Evolutionary conservation across 2,329 filamentous ascomycete species (phyloP).

Genomic region (Zymoseptoria brevis): DNA sequence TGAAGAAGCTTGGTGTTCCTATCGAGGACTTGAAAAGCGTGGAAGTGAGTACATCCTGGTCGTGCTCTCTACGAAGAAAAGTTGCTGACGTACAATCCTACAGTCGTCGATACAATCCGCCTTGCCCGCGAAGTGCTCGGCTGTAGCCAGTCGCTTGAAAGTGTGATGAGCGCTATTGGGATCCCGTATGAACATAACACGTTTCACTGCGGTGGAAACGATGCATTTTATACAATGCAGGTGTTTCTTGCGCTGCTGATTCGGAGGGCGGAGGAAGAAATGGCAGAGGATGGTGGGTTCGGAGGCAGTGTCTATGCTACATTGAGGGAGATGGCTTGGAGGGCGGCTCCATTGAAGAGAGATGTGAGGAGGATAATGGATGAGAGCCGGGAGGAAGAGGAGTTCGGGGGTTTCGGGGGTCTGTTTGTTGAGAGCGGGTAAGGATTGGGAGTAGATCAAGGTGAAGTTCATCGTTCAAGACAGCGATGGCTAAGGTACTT

Average conservation of each 20-base stretch:
- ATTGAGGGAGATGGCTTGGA: not conserved
- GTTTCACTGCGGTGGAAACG: constrained; percentile 1
- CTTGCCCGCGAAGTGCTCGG: not conserved
- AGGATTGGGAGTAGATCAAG: too few species aligned
- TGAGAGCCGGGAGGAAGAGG: not conserved
- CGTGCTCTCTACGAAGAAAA: not conserved
- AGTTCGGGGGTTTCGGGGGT: not conserved
- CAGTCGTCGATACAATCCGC: not conserved
- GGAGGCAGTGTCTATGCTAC: not conserved
- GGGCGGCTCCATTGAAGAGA: not conserved
- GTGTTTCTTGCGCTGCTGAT: not conserved
- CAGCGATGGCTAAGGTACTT: too few species aligned
- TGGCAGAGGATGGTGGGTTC: too few species aligned
- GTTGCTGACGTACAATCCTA: not conserved
- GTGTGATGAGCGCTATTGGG: not conserved
- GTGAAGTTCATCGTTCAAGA: too few species aligned
- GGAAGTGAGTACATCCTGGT: not conserved
- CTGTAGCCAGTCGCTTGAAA: not conserved
- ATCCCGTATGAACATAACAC: not conserved
- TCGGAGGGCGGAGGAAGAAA: not conserved
- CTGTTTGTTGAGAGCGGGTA: not conserved
- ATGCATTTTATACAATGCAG: constrained; percentile 2
- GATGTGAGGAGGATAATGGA: not conserved
- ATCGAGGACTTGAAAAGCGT: not conserved
- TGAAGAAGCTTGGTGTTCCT: not conserved